Conservation (phyloP, 148 eudicot genomes). For the Linanthus parryae region DNA sequence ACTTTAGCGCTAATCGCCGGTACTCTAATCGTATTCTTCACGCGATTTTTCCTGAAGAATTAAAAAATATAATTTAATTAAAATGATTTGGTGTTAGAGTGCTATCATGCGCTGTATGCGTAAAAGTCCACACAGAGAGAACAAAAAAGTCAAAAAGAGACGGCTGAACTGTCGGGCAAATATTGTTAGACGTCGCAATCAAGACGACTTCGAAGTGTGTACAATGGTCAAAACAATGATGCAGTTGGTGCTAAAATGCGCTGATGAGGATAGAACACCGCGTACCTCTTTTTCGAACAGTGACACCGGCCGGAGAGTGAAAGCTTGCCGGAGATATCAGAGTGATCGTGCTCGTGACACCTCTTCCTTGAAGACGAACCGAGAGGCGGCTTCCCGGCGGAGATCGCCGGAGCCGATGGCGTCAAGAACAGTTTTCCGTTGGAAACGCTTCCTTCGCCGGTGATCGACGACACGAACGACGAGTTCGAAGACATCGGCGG, state of each 20-base stretch:
- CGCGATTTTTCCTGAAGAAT: slow-evolving; percentile 42
- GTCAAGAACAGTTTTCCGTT: slow-evolving; percentile 29
- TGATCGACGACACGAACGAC: no score
- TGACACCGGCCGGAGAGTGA: slow-evolving; percentile 29
- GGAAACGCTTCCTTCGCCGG: no score
- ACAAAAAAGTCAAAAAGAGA: neutral
- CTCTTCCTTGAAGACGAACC: slow-evolving; percentile 31
- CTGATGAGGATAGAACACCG: neutral
- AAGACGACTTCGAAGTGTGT: no score
- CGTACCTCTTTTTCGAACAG: slow-evolving; percentile 47
- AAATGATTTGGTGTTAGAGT: no score
- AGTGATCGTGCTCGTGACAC: slow-evolving; percentile 30
- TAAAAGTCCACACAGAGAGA: no score
- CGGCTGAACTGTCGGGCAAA: no score
- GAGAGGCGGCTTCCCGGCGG: slow-evolving; percentile 40
- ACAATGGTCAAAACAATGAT: no score
- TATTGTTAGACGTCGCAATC: no score
- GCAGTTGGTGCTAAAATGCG: slow-evolving; percentile 3
- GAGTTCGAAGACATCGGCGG: no score
- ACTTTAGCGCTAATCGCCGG: slow-evolving; percentile 46
- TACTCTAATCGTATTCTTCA: slow-evolving; percentile 40
- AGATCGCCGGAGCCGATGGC: slow-evolving; percentile 15
- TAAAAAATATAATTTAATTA: no score
- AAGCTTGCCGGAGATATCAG: slow-evolving; percentile 21
- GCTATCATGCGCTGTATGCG: neutral